These are phyloP conservation scores for Tulasnella sp. DNA, from an alignment of 768 basidiomycete genomes.

Conservation along the genomic window DNA sequence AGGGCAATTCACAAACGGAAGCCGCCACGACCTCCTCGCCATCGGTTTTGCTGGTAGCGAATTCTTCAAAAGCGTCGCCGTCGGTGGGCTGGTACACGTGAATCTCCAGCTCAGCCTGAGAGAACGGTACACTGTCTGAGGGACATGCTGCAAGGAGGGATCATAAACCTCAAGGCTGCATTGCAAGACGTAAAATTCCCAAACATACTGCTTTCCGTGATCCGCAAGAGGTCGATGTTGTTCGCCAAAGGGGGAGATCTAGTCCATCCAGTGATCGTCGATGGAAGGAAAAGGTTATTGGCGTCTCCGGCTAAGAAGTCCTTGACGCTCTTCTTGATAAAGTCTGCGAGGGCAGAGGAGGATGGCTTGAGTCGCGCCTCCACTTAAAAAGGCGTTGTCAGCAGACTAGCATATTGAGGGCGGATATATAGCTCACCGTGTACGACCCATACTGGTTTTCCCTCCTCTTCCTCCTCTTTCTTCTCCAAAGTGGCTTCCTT, in stretches of 20 bases:
- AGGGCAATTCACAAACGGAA: slow-evolving; percentile 86
- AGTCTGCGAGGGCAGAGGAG: slow-evolving; percentile 74
- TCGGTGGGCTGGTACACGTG: slow-evolving; percentile 87
- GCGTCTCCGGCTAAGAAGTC: slow-evolving; percentile 56
- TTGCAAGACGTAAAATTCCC: slow-evolving; percentile 27
- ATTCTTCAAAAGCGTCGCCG: slow-evolving; percentile 62
- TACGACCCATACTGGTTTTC: slow-evolving; percentile 56
- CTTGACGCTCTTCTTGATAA: slow-evolving; percentile 66
- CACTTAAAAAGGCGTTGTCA: slow-evolving; percentile 52
- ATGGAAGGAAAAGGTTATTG: slow-evolving; percentile 70
- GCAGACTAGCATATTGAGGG: not conserved
- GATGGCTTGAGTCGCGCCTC: slow-evolving; percentile 76
- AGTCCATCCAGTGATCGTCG: slow-evolving; percentile 77
- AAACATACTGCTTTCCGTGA: slow-evolving; percentile 56
- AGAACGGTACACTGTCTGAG: slow-evolving; percentile 55
- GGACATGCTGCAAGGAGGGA: slow-evolving; percentile 52
- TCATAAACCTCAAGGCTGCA: slow-evolving; percentile 41
- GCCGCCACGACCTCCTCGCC: slow-evolving; percentile 86
- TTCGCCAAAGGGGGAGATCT: slow-evolving; percentile 68
- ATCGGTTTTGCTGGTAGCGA: slow-evolving; percentile 64
- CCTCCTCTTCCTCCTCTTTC: not conserved
- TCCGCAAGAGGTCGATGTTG: slow-evolving; percentile 75
- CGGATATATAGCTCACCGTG: slow-evolving; percentile 53
- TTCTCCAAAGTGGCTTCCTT: not conserved
- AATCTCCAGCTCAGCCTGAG: slow-evolving; percentile 69